Evolutionary conservation across 768 basidiomycete genomes (phyloP).

Genomic region (Daedaleopsis nitida): DNA sequence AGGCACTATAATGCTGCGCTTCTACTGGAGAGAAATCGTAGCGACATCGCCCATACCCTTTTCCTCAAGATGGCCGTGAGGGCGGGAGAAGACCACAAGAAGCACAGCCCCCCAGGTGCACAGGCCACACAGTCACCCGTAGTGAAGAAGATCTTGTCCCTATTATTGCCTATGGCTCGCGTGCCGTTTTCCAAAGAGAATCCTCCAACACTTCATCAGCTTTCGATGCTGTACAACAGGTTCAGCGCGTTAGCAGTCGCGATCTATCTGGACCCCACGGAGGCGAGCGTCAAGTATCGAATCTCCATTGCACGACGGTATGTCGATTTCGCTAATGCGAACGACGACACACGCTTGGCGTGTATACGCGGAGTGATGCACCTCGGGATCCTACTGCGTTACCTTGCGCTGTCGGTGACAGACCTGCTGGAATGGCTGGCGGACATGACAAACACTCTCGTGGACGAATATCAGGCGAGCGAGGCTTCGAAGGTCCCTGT

Average conservation of each 20-base stretch:
- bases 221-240: conserved; percentile 83
- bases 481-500: conserved; percentile 23
- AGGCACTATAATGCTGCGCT: conserved; percentile 53
- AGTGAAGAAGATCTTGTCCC: conserved; percentile 68
- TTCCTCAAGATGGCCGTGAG: conserved; percentile 83
- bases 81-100: conserved; percentile 43
- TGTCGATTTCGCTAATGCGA: conserved; percentile 65
- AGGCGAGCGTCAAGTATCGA: conserved; percentile 48
- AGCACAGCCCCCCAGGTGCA: conserved; percentile 20
- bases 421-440: conserved; percentile 65
- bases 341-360: conserved; percentile 64
- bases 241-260: conserved; percentile 72
- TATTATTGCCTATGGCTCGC: conserved; percentile 68
- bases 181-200: conserved; percentile 60
- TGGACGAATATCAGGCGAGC: conserved; percentile 51
- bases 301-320: conserved; percentile 69
- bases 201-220: conserved; percentile 53
- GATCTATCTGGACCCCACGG: conserved; percentile 63
- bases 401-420: conserved; percentile 50
- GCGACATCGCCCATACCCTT: conserved; percentile 75
- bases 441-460: conserved; percentile 56
- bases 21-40: conserved; percentile 48
- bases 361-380: conserved; percentile 76
- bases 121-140: conserved; percentile 38
- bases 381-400: conserved; percentile 62